Evolutionary conservation across 2,329 filamentous ascomycete species (phyloP).

Genomic region (Pyrenophora graminea): DNA sequence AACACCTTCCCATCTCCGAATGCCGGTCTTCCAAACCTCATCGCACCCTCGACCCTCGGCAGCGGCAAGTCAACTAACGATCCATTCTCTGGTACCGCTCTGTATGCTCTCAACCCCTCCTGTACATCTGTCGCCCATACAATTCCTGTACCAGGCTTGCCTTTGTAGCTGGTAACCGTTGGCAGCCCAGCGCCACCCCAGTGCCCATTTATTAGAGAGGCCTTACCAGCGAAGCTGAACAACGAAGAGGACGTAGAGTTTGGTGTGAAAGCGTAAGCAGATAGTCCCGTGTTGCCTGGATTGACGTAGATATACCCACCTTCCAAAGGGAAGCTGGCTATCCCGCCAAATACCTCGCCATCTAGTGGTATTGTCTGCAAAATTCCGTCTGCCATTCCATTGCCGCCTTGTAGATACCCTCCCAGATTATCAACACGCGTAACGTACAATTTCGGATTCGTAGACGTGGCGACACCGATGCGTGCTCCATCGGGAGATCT

Average conservation of each 20-base stretch:
- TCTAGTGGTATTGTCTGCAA: slow-evolving; percentile 28
- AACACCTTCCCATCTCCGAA: slow-evolving; percentile 46
- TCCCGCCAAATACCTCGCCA: slow-evolving; percentile 27
- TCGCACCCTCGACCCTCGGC: slow-evolving; percentile 46
- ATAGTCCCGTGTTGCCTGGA: slow-evolving; percentile 32
- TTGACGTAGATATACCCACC: slow-evolving; percentile 39
- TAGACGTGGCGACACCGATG: slow-evolving; percentile 37
- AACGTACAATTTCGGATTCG: slow-evolving; percentile 36
- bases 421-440: slow-evolving; percentile 28
- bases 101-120: slow-evolving; percentile 47
- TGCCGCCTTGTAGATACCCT: slow-evolving; percentile 28
- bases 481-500: slow-evolving; percentile 21
- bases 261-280: slow-evolving; percentile 33
- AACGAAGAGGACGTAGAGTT: slow-evolving; percentile 16
- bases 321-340: slow-evolving; percentile 31
- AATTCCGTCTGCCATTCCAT: slow-evolving; percentile 21
- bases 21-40: slow-evolving; percentile 48
- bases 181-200: slow-evolving; percentile 40
- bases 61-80: slow-evolving; percentile 43
- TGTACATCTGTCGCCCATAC: slow-evolving; percentile 50
- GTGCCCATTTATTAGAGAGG: slow-evolving; percentile 29
- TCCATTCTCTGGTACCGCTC: slow-evolving; percentile 48
- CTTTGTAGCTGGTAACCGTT: slow-evolving; percentile 48
- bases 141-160: slow-evolving; percentile 28
- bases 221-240: slow-evolving; percentile 37